Conservation (phyloP, 805 yeast genomes). For the Zygoascus tannicola region DNA sequence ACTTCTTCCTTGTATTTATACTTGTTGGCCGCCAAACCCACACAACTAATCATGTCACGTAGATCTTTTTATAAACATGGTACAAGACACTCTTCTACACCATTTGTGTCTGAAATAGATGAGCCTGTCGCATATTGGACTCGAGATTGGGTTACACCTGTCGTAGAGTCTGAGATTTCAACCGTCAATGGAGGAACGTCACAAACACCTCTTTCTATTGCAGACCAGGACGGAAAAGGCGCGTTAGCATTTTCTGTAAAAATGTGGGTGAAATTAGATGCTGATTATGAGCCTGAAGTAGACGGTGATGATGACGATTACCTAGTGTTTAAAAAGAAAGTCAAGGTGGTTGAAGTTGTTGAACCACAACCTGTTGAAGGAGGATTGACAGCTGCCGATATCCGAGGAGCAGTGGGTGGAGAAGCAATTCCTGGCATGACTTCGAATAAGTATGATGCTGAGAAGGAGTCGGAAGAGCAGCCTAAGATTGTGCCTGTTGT, state of each 20-base stretch:
- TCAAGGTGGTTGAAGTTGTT: constrained; percentile 10
- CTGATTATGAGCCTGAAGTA: constrained; percentile 17
- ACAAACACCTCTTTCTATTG: constrained; percentile 2
- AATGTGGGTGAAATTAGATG: constrained; percentile 25
- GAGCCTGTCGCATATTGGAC: constrained; percentile 25
- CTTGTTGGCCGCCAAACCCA: neutral
- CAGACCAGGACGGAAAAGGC: constrained; percentile 18
- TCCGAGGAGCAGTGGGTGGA: constrained; percentile 47
- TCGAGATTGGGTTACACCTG: constrained; percentile 22
- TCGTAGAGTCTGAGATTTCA: constrained; percentile 3
- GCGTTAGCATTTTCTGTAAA: constrained; percentile 23
- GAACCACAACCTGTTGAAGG: constrained; percentile 20
- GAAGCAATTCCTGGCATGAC: constrained; percentile 39
- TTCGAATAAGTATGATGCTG: constrained; percentile 14
- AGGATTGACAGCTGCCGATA: constrained; percentile 37
- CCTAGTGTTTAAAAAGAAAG: constrained; percentile 35
- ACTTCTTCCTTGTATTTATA: neutral
- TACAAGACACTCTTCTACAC: constrained; percentile 13
- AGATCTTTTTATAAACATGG: constrained; percentile 18
- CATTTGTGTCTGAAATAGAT: constrained; percentile 15
- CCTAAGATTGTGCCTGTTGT: constrained; percentile 9
- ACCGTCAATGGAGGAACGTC: neutral
- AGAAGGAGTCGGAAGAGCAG: constrained; percentile 18
- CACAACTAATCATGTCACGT: constrained; percentile 10
- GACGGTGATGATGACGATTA: constrained; percentile 37